A percentile compares a stretch with the other conserved stretches of the same genome.
Evolutionary conservation across 2,329 filamentous ascomycete species (phyloP).

Genomic region (Pyrenophora tritici-repentis): DNA sequence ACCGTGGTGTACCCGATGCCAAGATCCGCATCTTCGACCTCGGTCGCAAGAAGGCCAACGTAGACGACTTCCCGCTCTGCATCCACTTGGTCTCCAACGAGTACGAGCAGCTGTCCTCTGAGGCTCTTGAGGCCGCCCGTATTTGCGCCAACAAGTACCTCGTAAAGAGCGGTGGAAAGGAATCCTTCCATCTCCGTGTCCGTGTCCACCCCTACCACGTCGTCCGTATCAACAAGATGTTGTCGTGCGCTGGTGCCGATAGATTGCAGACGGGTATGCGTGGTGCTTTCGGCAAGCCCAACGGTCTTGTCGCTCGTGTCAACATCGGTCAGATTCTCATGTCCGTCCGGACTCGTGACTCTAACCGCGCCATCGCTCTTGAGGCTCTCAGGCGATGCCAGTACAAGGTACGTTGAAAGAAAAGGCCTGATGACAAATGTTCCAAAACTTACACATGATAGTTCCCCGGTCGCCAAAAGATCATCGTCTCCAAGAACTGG

Average conservation of each 20-base stretch:
- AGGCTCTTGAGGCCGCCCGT: conserved; percentile 99
- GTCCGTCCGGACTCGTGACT: conserved; percentile 95
- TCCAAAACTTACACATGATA: conserved; percentile 12
- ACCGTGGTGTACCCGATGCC: conserved; percentile 90
- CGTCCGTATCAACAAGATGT: conserved; percentile 99
- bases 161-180: conserved; percentile 71
- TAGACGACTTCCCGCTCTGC: conserved; percentile 98
- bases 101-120: conserved; percentile 99
- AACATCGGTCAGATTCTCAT: conserved; percentile 99
- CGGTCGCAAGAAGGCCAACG: conserved; percentile 96
- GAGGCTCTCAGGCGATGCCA: conserved; percentile 98
- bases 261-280: conserved; percentile 99
- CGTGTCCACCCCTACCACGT: conserved; percentile 99
- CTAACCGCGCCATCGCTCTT: conserved; percentile 87
- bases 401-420: conserved; percentile 72
- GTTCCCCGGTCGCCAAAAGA: conserved; percentile 99
- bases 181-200: conserved; percentile 72
- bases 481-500: conserved; percentile 99
- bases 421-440: not conserved
- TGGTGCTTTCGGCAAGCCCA: conserved; percentile 99
- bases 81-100: conserved; percentile 99
- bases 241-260: conserved; percentile 99
- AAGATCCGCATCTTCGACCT: conserved; percentile 98
- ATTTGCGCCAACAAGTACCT: conserved; percentile 99
- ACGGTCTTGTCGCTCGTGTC: conserved; percentile 98